A percentile compares a stretch with the other conserved stretches of the same genome.
These are phyloP conservation scores for Yamadazyma taylorii DNA, from an alignment of 1,139 yeast genomes.

Conservation along the genomic window DNA sequence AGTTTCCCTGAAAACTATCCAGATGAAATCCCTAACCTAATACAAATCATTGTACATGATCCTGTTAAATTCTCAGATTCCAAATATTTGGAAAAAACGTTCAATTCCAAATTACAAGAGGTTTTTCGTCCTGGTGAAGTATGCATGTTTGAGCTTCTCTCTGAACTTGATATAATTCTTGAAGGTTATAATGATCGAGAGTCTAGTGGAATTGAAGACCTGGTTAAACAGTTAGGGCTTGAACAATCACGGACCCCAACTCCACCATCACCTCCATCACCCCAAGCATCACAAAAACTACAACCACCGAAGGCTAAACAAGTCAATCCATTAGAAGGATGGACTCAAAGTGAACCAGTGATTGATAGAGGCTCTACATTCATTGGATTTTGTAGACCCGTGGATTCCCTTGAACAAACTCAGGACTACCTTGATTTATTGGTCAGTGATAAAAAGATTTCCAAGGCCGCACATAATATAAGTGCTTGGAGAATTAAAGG, in stretches of 20 bases:
- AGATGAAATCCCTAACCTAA: conserved; percentile 52
- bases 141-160: conserved; percentile 74
- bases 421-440: conserved; percentile 49
- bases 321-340: conserved; percentile 56
- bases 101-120: conserved; percentile 50
- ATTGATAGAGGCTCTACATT: conserved; percentile 85
- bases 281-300: conserved; percentile 14
- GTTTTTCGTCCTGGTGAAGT: conserved; percentile 63
- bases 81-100: conserved; percentile 41
- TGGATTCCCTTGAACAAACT: conserved; percentile 66
- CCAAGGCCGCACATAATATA: conserved; percentile 77
- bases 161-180: conserved; percentile 59
- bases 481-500: conserved; percentile 78
- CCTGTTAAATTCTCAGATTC: conserved; percentile 37
- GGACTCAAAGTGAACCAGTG: conserved; percentile 78
- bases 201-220: conserved; percentile 5
- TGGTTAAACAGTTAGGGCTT: conserved; percentile 2
- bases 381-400: conserved; percentile 70
- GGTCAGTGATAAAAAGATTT: conserved; percentile 62
- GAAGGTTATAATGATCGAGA: conserved; percentile 29
- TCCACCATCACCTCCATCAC: too few species aligned
- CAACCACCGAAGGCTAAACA: neutral
- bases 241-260: too few species aligned
- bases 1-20: conserved; percentile 77
- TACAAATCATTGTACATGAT: conserved; percentile 48